A percentile compares a stretch with the other conserved stretches of the same genome.
Evolutionary conservation across 2,329 filamentous ascomycete species (phyloP).

Genomic region (Orbilia quercus): DNA sequence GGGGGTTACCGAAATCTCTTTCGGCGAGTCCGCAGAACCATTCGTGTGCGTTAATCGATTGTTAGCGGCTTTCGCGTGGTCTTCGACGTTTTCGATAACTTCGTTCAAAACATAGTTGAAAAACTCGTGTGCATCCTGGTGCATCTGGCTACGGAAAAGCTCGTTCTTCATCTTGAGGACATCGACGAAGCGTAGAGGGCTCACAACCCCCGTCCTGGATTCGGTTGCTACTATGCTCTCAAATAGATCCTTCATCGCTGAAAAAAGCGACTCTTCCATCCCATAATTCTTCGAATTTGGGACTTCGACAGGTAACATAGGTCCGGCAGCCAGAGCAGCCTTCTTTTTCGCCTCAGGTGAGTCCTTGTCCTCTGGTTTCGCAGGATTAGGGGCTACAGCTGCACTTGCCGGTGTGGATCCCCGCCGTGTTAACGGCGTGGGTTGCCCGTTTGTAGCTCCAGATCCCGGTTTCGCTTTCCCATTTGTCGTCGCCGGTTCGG

Average conservation of each 20-base stretch:
- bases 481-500: slow-evolving; percentile 60
- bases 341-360: slow-evolving; percentile 99
- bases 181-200: slow-evolving; percentile 91
- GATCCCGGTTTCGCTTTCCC: slow-evolving; percentile 41
- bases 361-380: slow-evolving; percentile 90
- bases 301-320: slow-evolving; percentile 83
- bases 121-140: slow-evolving; percentile 98
- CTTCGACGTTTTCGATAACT: slow-evolving; percentile 91
- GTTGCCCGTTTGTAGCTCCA: too few species aligned
- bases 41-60: slow-evolving; percentile 61
- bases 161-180: slow-evolving; percentile 95
- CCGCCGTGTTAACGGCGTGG: slow-evolving; percentile 29
- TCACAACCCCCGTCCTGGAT: slow-evolving; percentile 87
- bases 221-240: slow-evolving; percentile 84
- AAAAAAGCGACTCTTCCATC: slow-evolving; percentile 95
- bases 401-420: slow-evolving; percentile 63
- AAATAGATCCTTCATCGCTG: slow-evolving; percentile 94
- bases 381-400: slow-evolving; percentile 71
- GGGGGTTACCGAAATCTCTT: slow-evolving; percentile 60
- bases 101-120: slow-evolving; percentile 94
- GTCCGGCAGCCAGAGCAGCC: slow-evolving; percentile 86
- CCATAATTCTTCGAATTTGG: slow-evolving; percentile 83
- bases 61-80: slow-evolving; percentile 76
- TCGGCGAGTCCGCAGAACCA: slow-evolving; percentile 57
- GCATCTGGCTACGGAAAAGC: slow-evolving; percentile 96